Evolutionary conservation across 768 basidiomycete species (phyloP), one percentile per base, ranked within the genome.

Genomic region (Sarcodon aspratus): DNA sequence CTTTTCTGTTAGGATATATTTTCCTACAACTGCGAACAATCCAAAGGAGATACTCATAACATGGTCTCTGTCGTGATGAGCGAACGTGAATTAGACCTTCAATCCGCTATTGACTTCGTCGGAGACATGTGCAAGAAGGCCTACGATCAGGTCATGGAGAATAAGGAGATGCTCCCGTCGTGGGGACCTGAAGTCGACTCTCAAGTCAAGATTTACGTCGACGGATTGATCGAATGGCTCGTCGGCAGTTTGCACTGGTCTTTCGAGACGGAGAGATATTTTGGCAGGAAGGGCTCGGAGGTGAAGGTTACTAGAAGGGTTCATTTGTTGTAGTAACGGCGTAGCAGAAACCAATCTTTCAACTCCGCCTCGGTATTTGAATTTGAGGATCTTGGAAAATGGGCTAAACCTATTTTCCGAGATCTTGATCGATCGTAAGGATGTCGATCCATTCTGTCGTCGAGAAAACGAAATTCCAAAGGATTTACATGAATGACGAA

Each of bases 201-300:
- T 11, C 76, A 79, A 60, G 80, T 85, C 33, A 59, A 59, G 13
- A 62, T 65, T 15, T 86, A 85, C 52, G 67, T 59, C 67, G 65
- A 75, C 17, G 85, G 86, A 4, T 68, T 88, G 40, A 80, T 74
- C 13, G 69, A 84, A 59, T 88, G 85, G 85, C 83, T 88, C 51
- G 78, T 81, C 32, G 83, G 84, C 27, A 81, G 78, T 40, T 59
- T 86, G 18, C 79, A 84, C 58, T 88, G 86, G 86, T 85, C 71
- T 27, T 88, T 86, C 57, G 78, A 85, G 57, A 74, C 76, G 11
- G 79, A 79, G 61, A 65, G 85, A 43, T 89, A 88, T 63, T 88
- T 88, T 60, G 80, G 78, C 32, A 77, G 72, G 58, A 57, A 54
- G 1, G 85, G 81, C 9, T 64, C 55, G 35, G 62, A 71, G 48